phyloP scores from a whole-genome alignment of 73 alveolate genomes.

The Effrenium voratum region DNA sequence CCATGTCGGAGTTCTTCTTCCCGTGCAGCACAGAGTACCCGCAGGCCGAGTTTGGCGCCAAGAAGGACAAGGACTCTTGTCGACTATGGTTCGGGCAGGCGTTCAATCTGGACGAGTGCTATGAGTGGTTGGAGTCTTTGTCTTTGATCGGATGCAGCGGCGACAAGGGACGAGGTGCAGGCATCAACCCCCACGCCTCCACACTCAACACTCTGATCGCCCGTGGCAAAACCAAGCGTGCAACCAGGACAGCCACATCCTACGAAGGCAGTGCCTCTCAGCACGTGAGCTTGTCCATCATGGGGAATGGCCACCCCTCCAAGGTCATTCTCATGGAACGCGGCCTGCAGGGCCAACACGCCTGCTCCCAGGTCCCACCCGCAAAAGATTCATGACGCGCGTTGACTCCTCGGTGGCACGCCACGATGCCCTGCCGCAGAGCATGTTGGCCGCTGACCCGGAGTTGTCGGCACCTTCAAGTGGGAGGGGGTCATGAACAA shows the following conservation, averaged over 20 bases:
- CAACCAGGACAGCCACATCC: not conserved
- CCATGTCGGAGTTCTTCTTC: not conserved
- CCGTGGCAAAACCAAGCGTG: not conserved
- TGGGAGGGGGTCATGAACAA: not conserved
- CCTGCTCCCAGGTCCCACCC: not conserved
- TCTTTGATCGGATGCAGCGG: not conserved
- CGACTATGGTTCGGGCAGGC: not conserved
- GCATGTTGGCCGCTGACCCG: not conserved
- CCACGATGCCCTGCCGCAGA: not conserved
- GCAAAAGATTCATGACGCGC: not conserved
- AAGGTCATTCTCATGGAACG: not conserved
- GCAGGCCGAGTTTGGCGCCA: not conserved
- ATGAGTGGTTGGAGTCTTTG: not conserved
- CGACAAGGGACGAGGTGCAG: not conserved
- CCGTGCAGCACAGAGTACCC: not conserved
- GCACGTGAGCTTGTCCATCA: not conserved
- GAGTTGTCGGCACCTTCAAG: not conserved
- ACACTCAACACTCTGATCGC: not conserved
- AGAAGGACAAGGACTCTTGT: not conserved
- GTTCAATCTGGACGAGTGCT: not conserved
- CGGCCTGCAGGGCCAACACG: not conserved
- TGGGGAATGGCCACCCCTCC: not conserved
- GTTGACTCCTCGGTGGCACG: not conserved
- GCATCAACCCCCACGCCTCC: not conserved
- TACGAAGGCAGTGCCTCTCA: not conserved